A percentile compares a stretch with the other conserved stretches of the same genome.
Conservation (phyloP, 2,329 filamentous ascomycete genomes). For the Verticillium albo-atrum region DNA sequence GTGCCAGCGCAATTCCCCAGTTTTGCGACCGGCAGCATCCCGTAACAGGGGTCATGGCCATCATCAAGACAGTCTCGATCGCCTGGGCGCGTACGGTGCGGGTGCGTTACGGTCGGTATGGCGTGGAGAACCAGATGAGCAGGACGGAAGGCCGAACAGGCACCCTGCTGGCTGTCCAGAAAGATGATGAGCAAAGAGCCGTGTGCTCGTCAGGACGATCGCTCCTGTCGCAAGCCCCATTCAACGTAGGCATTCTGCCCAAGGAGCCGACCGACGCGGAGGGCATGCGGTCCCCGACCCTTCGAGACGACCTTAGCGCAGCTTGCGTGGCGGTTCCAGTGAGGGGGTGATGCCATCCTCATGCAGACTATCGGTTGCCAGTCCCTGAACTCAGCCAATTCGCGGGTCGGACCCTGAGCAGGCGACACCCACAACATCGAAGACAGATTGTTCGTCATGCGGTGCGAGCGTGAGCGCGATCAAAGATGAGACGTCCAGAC, state of each 20-base stretch:
- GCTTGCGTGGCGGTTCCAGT: constrained; percentile 21
- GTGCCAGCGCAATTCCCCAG: not conserved
- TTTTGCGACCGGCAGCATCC: not conserved
- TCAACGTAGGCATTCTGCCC: not conserved
- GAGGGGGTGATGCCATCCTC: constrained; percentile 20
- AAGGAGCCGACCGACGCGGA: not conserved
- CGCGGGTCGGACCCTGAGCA: not conserved
- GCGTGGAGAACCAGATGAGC: not conserved
- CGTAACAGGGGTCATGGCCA: not conserved
- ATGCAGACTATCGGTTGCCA: constrained; percentile 1
- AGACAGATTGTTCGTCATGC: not conserved
- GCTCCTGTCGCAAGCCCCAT: not conserved
- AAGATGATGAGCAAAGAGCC: not conserved
- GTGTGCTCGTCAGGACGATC: not conserved
- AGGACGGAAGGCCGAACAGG: not conserved
- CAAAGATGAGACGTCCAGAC: not conserved
- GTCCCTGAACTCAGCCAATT: not conserved
- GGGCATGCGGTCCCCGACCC: not conserved
- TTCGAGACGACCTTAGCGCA: constrained; percentile 14
- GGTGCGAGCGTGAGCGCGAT: not conserved
- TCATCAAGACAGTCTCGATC: not conserved
- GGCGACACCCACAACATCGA: not conserved
- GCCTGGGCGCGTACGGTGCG: not conserved
- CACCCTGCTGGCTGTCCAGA: not conserved
- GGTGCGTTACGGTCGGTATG: not conserved